Conservation (phyloP, 148 eudicot genomes). For the Rhododendron simsii region DNA sequence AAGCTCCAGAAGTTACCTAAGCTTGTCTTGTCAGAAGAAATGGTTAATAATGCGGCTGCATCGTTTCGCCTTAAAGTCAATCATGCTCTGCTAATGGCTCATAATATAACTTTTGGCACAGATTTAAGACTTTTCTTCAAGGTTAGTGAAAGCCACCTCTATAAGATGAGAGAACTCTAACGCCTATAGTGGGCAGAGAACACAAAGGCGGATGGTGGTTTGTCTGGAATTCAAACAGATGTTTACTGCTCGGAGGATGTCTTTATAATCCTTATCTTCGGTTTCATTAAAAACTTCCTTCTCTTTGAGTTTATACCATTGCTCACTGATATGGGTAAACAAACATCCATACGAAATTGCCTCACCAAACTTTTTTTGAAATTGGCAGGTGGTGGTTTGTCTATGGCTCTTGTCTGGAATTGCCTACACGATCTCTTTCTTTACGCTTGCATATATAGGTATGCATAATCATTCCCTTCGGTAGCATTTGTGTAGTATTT, state of each 20-base stretch:
- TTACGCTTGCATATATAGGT: slow-evolving; percentile 84
- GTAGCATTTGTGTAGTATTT: not conserved
- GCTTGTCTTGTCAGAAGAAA: slow-evolving; percentile 86
- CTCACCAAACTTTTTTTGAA: not conserved
- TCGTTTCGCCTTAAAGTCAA: slow-evolving; percentile 85
- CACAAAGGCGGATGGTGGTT: not conserved
- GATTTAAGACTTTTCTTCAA: slow-evolving; percentile 84
- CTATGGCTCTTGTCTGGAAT: slow-evolving; percentile 85
- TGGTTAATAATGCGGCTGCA: slow-evolving; percentile 82
- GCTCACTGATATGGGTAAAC: not conserved
- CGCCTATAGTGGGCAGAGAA: not conserved
- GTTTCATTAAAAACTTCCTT: not conserved
- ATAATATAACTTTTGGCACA: slow-evolving; percentile 92
- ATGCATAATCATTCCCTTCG: slow-evolving; percentile 18
- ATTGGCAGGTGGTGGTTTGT: slow-evolving; percentile 63
- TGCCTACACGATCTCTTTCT: slow-evolving; percentile 69
- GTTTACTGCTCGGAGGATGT: not conserved
- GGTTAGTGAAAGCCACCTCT: slow-evolving; percentile 38
- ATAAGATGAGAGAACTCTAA: not conserved
- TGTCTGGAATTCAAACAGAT: not conserved
- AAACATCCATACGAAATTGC: not conserved
- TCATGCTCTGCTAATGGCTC: slow-evolving; percentile 73
- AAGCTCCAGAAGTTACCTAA: slow-evolving; percentile 67
- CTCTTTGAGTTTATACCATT: not conserved
- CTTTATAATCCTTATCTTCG: not conserved